Evolutionary conservation across 371 early-diverging fungal species (phyloP).

Genomic region (Enterocytospora artemiae): DNA sequence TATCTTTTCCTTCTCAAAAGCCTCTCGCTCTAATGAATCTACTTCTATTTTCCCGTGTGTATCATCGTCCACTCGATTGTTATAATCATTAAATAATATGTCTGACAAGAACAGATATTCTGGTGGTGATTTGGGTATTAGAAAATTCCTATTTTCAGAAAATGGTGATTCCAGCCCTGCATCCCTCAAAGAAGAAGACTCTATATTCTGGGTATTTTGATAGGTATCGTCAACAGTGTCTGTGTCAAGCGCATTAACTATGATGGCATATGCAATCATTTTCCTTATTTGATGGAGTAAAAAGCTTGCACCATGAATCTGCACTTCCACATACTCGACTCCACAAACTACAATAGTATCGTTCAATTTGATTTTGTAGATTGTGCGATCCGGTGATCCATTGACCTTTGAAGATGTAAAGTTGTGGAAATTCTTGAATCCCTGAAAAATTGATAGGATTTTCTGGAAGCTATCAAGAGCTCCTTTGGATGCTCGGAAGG

Average conservation of each 20-base stretch:
- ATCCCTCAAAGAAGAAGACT: neutral
- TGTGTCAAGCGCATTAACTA: conserved; percentile 9
- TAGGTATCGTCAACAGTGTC: conserved; percentile 49
- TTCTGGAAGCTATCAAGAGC: conserved; percentile 62
- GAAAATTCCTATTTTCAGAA: conserved; percentile 65
- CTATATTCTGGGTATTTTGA: conserved; percentile 1
- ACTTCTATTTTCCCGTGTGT: neutral
- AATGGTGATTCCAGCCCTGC: conserved; percentile 38
- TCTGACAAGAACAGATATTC: conserved; percentile 67
- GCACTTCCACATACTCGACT: conserved; percentile 76
- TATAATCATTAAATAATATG: conserved; percentile 17
- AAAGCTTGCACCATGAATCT: conserved; percentile 88
- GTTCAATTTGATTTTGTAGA: conserved; percentile 63
- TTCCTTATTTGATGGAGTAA: conserved; percentile 95
- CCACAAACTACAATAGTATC: conserved; percentile 61
- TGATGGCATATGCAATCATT: conserved; percentile 63
- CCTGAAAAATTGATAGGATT: conserved; percentile 66
- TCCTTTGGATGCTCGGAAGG: conserved; percentile 62
- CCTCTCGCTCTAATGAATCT: neutral
- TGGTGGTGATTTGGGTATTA: conserved; percentile 92
- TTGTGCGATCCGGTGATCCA: conserved; percentile 65
- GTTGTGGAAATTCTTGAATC: conserved; percentile 87
- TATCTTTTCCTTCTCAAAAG: neutral
- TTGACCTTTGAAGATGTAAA: conserved; percentile 72
- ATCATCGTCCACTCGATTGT: conserved; percentile 1